phyloP scores from a whole-genome alignment of 768 basidiomycete genomes.

The Guyanaporus albipodus region DNA sequence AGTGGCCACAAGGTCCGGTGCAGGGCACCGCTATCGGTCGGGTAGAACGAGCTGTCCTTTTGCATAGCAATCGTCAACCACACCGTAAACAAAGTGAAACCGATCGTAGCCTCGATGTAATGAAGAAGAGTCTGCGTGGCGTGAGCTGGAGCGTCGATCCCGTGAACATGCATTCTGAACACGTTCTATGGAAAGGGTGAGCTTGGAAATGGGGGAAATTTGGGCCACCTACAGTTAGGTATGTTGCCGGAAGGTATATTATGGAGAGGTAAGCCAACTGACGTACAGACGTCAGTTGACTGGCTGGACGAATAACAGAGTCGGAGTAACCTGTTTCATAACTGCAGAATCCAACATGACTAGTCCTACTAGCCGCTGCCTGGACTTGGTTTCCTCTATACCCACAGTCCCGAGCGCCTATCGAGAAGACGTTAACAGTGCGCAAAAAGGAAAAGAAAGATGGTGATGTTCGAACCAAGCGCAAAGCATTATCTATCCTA shows the following conservation, averaged over 20 bases:
- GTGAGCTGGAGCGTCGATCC: slow-evolving; percentile 23
- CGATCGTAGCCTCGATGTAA: slow-evolving; percentile 38
- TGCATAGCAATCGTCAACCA: slow-evolving; percentile 57
- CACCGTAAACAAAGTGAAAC: slow-evolving; percentile 45
- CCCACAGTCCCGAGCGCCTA: slow-evolving; percentile 55
- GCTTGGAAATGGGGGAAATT: background rate
- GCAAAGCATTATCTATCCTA: slow-evolving; percentile 24
- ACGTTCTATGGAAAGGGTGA: slow-evolving; percentile 27
- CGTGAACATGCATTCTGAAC: slow-evolving; percentile 24
- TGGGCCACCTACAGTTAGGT: slow-evolving; percentile 27
- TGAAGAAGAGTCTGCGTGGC: slow-evolving; percentile 32
- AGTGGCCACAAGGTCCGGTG: slow-evolving; percentile 23
- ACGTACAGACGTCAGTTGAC: slow-evolving; percentile 12
- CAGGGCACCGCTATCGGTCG: slow-evolving; percentile 2
- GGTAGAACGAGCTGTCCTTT: slow-evolving; percentile 12
- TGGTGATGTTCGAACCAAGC: slow-evolving; percentile 16
- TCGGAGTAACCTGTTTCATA: slow-evolving; percentile 21
- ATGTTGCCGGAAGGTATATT: slow-evolving; percentile 53
- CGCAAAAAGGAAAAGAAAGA: background rate
- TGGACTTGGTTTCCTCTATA: slow-evolving; percentile 41
- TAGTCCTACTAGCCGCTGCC: background rate
- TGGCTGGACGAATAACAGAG: background rate
- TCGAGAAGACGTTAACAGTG: background rate
- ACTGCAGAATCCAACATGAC: slow-evolving; percentile 3
- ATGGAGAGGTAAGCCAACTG: slow-evolving; percentile 52